phyloP scores from a whole-genome alignment of 345 rosid species.

The Syzygium grande region DNA sequence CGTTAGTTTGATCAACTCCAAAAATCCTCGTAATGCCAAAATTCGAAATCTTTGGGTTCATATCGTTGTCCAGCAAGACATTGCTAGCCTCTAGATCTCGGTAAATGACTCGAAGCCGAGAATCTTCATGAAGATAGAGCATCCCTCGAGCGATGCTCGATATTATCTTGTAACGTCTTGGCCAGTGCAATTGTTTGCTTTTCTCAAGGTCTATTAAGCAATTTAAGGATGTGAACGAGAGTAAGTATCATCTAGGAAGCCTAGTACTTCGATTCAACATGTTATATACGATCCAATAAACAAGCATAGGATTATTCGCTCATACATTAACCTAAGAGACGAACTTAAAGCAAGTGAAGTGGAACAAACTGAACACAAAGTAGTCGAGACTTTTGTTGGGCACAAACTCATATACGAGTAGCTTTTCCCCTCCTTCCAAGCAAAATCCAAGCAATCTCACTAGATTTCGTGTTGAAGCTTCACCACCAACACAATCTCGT shows the following conservation, averaged over 20 bases:
- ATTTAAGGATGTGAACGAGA: neutral
- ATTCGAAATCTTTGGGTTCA: neutral
- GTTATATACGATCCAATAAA: neutral
- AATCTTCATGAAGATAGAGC: too few relatives aligned
- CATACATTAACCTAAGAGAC: neutral
- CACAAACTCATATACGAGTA: conserved; percentile 24
- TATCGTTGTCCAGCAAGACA: accelerated
- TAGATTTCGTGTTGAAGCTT: conserved; percentile 31
- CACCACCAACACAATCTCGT: conserved; percentile 21
- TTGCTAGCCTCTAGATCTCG: neutral
- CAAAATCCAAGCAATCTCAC: conserved; percentile 24
- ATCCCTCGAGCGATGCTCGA: too few relatives aligned
- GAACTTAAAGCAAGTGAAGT: neutral
- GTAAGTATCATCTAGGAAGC: neutral
- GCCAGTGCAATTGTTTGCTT: too few relatives aligned
- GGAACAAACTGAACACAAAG: neutral
- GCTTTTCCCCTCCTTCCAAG: conserved; percentile 16
- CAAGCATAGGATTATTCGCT: neutral
- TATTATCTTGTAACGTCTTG: too few relatives aligned
- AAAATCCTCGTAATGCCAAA: neutral
- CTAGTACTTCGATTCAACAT: neutral
- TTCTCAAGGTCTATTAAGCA: too few relatives aligned
- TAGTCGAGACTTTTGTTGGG: conserved; percentile 22
- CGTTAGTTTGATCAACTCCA: accelerated
- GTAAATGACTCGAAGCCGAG: neutral